Evolutionary conservation across 2,329 filamentous ascomycete species (phyloP).

Genomic region (Calonectria honghensis): DNA sequence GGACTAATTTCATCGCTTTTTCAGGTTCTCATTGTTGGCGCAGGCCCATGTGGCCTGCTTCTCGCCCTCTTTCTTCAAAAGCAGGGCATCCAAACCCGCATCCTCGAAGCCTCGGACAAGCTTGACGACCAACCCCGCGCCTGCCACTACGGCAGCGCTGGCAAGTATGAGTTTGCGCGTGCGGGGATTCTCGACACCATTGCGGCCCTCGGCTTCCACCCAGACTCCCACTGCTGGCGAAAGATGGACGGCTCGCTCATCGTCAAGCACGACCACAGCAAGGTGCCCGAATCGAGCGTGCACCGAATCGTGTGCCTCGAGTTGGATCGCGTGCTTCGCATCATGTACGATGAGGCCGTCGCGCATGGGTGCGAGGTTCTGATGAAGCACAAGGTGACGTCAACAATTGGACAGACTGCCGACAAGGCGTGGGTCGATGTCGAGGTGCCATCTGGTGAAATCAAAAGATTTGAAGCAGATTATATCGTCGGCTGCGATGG

Average conservation of each 20-base stretch:
- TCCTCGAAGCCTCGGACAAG: slow-evolving; percentile 5
- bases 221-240: slow-evolving; percentile 1
- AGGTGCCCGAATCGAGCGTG: not conserved
- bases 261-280: slow-evolving; percentile 8
- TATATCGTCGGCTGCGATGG: slow-evolving; percentile 10
- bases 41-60: slow-evolving; percentile 10
- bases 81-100: not conserved
- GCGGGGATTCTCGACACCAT: not conserved
- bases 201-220: not conserved
- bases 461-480: slow-evolving; percentile 11
- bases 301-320: slow-evolving; percentile 11
- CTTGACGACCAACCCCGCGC: slow-evolving; percentile 11
- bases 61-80: slow-evolving; percentile 4
- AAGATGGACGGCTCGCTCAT: slow-evolving; percentile 3
- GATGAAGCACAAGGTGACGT: slow-evolving; percentile 8
- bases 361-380: slow-evolving; percentile 1
- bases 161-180: slow-evolving; percentile 1
- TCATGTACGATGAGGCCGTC: not conserved
- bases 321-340: slow-evolving; percentile 2
- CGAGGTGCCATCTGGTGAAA: not conserved
- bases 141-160: slow-evolving; percentile 19
- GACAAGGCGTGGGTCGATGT: not conserved
- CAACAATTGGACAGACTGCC: not conserved
- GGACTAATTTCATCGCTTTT: not conserved
- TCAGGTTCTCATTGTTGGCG: slow-evolving; percentile 9